Evolutionary conservation across 2,329 filamentous ascomycete species (phyloP).

Genomic region (Ciborinia camelliae): DNA sequence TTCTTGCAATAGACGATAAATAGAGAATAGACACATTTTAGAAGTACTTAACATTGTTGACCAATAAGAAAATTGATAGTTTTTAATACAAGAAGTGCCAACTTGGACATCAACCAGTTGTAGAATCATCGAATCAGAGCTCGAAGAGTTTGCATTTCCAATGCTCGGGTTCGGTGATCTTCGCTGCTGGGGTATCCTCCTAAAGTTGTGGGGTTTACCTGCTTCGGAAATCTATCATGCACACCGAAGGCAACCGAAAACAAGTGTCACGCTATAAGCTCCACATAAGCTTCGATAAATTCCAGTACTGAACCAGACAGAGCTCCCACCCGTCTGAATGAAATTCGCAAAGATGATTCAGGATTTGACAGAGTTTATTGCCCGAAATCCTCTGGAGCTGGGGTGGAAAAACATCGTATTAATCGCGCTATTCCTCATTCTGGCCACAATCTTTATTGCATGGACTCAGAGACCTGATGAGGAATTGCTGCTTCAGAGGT

Average conservation of each 20-base stretch:
- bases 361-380: background rate
- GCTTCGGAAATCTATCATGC: background rate
- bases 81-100: background rate
- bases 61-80: background rate
- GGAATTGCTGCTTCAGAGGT: conserved; percentile 1
- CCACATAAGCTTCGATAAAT: background rate
- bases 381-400: background rate
- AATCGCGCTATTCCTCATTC: background rate
- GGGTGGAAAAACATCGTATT: background rate
- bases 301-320: background rate
- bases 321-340: background rate
- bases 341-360: background rate
- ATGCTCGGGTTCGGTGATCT: background rate
- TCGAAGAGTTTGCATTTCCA: background rate
- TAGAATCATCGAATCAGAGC: background rate
- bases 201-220: too few relatives aligned
- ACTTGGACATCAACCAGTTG: background rate
- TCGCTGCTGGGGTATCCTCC: background rate
- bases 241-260: conserved; percentile 9
- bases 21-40: background rate
- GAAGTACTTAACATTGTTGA: background rate
- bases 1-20: background rate
- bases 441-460: background rate
- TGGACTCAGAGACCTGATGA: conserved; percentile 4
- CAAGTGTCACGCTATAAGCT: background rate